Evolutionary conservation across 768 basidiomycete species (phyloP), one percentile per base, ranked within the genome.

Genomic region (Suillus bovinus): DNA sequence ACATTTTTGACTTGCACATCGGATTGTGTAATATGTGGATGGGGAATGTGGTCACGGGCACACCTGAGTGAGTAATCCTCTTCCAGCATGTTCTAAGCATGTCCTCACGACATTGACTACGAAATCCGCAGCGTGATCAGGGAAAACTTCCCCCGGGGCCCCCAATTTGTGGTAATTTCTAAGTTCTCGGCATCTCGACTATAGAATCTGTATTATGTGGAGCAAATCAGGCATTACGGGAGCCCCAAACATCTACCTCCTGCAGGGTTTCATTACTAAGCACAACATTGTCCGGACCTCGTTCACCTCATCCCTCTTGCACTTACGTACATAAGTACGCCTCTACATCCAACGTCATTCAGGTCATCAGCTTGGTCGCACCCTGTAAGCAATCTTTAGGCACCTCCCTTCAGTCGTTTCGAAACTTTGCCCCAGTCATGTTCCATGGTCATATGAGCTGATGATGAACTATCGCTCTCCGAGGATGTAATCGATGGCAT

Each of bases 251-350:
- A 24, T 27, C 47, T 16, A 27, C 14, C 33, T 70, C 64, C 60
- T 65, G 54, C 33, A 34, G 33, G 63, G 65, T 70, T 68, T 65
- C 64, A 63, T 68, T 65, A 65, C 55, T 59, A 60, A 66, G 58
- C 56, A 60, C 71, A 58, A 64, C 69, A 68, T 71, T 58, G 64
- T 65, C 70, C 63, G 64, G 63, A 62, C 71, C 70, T 75, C 69
- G 58, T 71, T 66, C 64, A 64, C 67, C 71, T 64, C 36, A 39
- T 38, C 24, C 9, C 55, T 29, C 20, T 52, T n/a, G 33, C 20
- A 31, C 27, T 50, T 31, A 52, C 31, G 33, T 52, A 50, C 31
- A 52, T 52, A 50, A 50, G 9, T 29, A 5, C 27, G 9, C 49
- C 49, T 50, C 49, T 5, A 17, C 27, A 29, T 49, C 24, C 47